phyloP scores from a whole-genome alignment of 768 basidiomycete species.

The Hemileccinum rubropunctum region DNA sequence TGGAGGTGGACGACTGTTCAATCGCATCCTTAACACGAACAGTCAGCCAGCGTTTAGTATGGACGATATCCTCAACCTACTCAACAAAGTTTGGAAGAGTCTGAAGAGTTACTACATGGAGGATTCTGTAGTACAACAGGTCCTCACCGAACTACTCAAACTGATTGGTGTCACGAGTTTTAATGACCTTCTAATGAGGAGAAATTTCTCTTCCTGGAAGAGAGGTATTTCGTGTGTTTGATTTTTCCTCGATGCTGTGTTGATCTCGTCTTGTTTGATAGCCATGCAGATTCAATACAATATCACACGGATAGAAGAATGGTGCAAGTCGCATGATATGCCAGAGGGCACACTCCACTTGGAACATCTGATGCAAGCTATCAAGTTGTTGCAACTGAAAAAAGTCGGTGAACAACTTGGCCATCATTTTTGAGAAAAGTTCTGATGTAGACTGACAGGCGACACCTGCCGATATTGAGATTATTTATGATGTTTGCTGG shows the following conservation, averaged over 20 bases:
- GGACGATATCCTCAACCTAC: constrained; percentile 95
- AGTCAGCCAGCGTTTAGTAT: constrained; percentile 90
- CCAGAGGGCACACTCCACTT: constrained; percentile 96
- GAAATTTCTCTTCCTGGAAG: constrained; percentile 99
- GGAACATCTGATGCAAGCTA: constrained; percentile 99
- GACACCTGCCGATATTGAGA: constrained; percentile 93
- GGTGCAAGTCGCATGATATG: constrained; percentile 99
- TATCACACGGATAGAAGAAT: constrained; percentile 95
- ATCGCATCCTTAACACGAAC: constrained; percentile 84
- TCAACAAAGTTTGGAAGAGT: constrained; percentile 98
- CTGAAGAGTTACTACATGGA: constrained; percentile 99
- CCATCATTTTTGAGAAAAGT: constrained; percentile 1
- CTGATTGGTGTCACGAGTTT: constrained; percentile 96
- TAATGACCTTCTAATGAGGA: constrained; percentile 96
- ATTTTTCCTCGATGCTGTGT: background rate
- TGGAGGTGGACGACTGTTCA: constrained; percentile 90
- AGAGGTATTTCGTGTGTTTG: constrained; percentile 59
- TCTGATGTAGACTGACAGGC: constrained; percentile 48
- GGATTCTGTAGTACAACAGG: constrained; percentile 93
- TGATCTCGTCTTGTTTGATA: constrained; percentile 30
- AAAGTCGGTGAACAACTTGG: constrained; percentile 55
- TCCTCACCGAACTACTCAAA: constrained; percentile 91
- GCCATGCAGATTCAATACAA: constrained; percentile 99
- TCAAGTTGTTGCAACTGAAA: constrained; percentile 95
- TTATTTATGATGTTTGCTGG: constrained; percentile 99